Conservation (phyloP, 2,329 filamentous ascomycete species). For the Thielaviopsis euricoi region DNA sequence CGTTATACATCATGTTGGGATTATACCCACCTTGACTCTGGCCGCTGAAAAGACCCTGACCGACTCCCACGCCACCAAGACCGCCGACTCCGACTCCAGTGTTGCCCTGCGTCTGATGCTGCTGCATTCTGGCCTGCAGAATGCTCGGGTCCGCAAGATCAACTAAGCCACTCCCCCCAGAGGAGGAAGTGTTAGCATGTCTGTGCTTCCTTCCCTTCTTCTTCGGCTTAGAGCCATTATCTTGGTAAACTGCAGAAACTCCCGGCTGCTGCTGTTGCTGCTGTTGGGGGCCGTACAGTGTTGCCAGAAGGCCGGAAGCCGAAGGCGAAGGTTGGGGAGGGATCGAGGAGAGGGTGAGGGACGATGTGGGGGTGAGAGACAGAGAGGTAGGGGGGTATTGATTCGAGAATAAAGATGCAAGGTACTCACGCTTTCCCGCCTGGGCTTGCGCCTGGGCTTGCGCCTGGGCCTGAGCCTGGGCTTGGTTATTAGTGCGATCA, state of each 20-base stretch:
- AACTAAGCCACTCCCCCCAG: conserved; percentile 95
- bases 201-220: conserved; percentile 99
- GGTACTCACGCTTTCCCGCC: conserved; percentile 94
- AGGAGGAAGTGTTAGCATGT: conserved; percentile 99
- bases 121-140: conserved; percentile 87
- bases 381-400: conserved; percentile 62
- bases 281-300: conserved; percentile 70
- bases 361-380: conserved; percentile 87
- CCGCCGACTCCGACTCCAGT: conserved; percentile 35
- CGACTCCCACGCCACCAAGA: conserved; percentile 24
- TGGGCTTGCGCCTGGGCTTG: conserved; percentile 20
- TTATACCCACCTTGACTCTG: conserved; percentile 93
- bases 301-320: conserved; percentile 79
- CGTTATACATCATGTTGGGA: conserved; percentile 60
- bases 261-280: conserved; percentile 8
- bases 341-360: conserved; percentile 71
- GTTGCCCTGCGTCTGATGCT: conserved; percentile 64
- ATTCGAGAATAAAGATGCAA: conserved; percentile 82
- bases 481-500: conserved; percentile 35
- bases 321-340: conserved; percentile 68
- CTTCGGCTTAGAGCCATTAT: conserved; percentile 92
- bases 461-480: conserved; percentile 53
- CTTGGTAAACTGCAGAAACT: conserved; percentile 62
- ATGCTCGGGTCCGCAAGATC: conserved; percentile 99
- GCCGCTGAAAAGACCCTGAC: conserved; percentile 79